Evolutionary conservation across 2,329 filamentous ascomycete species (phyloP).

Genomic region (Talaromyces albobiverticillius): DNA sequence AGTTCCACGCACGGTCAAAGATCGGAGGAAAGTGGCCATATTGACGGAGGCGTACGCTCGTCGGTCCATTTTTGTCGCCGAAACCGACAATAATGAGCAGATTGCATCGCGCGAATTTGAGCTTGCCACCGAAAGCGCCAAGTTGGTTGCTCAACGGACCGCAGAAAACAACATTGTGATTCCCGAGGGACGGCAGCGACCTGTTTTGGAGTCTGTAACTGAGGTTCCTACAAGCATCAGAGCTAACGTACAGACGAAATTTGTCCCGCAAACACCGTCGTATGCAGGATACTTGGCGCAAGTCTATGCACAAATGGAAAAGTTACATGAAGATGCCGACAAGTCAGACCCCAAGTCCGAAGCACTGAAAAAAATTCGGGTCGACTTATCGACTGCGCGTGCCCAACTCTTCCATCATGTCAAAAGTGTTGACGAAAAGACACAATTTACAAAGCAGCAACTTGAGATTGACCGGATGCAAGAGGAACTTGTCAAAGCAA

Average conservation of each 20-base stretch:
- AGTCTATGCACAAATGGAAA: background rate
- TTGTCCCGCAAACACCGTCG: constrained; percentile 6
- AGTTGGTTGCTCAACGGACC: constrained; percentile 28
- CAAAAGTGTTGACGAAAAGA: background rate
- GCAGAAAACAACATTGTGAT: constrained; percentile 26
- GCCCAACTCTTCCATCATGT: constrained; percentile 28
- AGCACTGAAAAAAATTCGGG: background rate
- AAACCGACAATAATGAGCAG: constrained; percentile 33
- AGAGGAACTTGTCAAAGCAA: constrained; percentile 22
- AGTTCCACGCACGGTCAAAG: constrained; percentile 58
- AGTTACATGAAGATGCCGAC: constrained; percentile 23
- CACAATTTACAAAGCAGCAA: constrained; percentile 12
- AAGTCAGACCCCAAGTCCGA: background rate
- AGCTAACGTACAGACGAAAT: background rate
- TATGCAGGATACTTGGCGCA: constrained; percentile 27
- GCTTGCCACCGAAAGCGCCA: constrained; percentile 21
- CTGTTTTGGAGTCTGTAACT: constrained; percentile 11
- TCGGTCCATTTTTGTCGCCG: constrained; percentile 53
- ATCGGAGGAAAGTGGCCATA: constrained; percentile 57
- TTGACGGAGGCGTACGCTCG: constrained; percentile 54
- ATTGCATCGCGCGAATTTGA: constrained; percentile 25
- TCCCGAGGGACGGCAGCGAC: constrained; percentile 28
- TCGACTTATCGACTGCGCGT: background rate
- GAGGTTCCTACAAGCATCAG: constrained; percentile 6
- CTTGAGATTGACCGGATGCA: constrained; percentile 28